Percentiles rank a stretch among this genome's conserved stretches.
Evolutionary conservation across 352 stramenopile genomes (phyloP).

Genomic region (Phytophthora chlamydospora): DNA sequence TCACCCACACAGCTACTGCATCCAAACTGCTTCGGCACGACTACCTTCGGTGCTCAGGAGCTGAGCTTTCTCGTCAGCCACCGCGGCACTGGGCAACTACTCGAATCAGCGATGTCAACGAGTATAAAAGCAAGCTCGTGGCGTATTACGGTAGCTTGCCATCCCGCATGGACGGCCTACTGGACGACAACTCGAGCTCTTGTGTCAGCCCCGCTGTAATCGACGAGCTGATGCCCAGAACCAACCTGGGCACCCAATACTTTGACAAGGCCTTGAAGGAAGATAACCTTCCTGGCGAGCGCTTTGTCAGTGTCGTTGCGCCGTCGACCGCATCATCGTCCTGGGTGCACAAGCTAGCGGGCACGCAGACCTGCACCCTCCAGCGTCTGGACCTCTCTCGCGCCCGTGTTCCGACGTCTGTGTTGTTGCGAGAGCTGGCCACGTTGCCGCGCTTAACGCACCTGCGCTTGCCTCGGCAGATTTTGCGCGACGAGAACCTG

Average conservation of each 20-base stretch:
- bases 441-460: conserved; percentile 64
- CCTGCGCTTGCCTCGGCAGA: conserved; percentile 61
- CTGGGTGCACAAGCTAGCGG: conserved; percentile 64
- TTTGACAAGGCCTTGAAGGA: conserved; percentile 59
- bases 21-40: conserved; percentile 58
- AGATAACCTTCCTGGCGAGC: conserved; percentile 46
- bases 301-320: conserved; percentile 71
- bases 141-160: conserved; percentile 43
- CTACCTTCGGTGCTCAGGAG: conserved; percentile 42
- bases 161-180: conserved; percentile 20
- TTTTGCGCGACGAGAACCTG: conserved; percentile 74
- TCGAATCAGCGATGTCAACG: conserved; percentile 36
- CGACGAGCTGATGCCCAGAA: conserved; percentile 48
- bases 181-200: conserved; percentile 17
- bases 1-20: conserved; percentile 44
- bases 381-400: conserved; percentile 69
- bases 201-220: conserved; percentile 17
- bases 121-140: conserved; percentile 50
- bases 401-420: conserved; percentile 60
- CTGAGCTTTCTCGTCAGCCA: conserved; percentile 11
- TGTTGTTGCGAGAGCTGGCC: conserved; percentile 63
- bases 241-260: conserved; percentile 49
- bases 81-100: conserved; percentile 18
- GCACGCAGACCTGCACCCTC: conserved; percentile 59
- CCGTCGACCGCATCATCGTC: conserved; percentile 56